A percentile compares a stretch with the other conserved stretches of the same genome.
phyloP scores from a whole-genome alignment of 768 basidiomycete species.

The Rhodotorula sphaerocarpa region DNA sequence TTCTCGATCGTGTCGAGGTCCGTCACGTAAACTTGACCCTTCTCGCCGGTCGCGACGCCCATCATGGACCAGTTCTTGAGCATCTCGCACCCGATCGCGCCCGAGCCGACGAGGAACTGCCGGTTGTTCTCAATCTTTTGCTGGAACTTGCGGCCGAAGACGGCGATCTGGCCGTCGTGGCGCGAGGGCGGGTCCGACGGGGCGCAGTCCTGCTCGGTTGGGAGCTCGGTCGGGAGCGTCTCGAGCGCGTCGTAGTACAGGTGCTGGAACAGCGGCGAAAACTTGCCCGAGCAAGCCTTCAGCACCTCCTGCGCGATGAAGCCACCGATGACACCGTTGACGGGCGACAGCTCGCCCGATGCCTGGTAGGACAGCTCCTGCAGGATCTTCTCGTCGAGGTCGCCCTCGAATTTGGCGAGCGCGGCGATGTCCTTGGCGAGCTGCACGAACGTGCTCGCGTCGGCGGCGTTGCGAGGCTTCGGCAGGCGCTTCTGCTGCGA shows the following conservation, averaged over 20 bases:
- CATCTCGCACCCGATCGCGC: slow-evolving; percentile 99
- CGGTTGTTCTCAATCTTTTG: slow-evolving; percentile 77
- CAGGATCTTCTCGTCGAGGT: slow-evolving; percentile 66
- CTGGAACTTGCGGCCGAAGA: slow-evolving; percentile 89
- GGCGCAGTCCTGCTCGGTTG: slow-evolving; percentile 68
- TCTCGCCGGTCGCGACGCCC: slow-evolving; percentile 72
- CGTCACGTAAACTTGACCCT: slow-evolving; percentile 81
- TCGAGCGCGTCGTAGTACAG: slow-evolving; percentile 97
- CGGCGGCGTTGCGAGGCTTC: slow-evolving; percentile 68
- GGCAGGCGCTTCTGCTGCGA: slow-evolving; percentile 60
- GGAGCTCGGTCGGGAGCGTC: slow-evolving; percentile 60
- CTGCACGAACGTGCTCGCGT: slow-evolving; percentile 63
- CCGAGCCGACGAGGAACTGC: slow-evolving; percentile 96
- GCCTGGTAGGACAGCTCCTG: slow-evolving; percentile 86
- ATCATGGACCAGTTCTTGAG: slow-evolving; percentile 99
- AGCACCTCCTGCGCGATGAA: slow-evolving; percentile 97
- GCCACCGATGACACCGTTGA: slow-evolving; percentile 88
- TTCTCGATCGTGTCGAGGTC: slow-evolving; percentile 99
- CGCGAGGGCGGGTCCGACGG: slow-evolving; percentile 60
- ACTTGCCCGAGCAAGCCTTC: slow-evolving; percentile 95
- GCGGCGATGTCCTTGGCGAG: slow-evolving; percentile 63
- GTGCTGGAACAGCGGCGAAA: slow-evolving; percentile 89
- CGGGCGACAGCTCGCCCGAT: slow-evolving; percentile 75
- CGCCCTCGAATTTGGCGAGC: slow-evolving; percentile 52
- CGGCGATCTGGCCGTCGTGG: slow-evolving; percentile 90